Evolutionary conservation across 495 filamentous ascomycete species (phyloP), one percentile per base, ranked within the genome.

Genomic region (Penicillium cataractarum): DNA sequence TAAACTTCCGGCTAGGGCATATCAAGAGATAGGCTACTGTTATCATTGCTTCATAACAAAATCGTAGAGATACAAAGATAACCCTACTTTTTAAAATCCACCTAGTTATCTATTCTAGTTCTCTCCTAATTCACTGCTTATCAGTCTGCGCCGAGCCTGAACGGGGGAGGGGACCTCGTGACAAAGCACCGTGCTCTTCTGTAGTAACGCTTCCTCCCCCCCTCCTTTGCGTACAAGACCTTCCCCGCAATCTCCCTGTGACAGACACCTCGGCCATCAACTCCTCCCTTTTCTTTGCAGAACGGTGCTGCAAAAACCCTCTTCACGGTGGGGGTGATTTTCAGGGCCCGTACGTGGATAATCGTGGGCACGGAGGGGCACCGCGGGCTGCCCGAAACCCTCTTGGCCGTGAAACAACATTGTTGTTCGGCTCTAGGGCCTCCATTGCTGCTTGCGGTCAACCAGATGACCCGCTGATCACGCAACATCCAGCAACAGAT

Each of bases 391-490:
- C 49, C 49, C 22, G 29, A 52, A 21, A 52, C 13, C 26, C 49
- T 52, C 49, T 52, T 31, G 17, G 10, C 26, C 49, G 49, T 29
- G 29, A 54, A 27, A 32, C 51, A 54, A 54, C 31, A 33, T 26
- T 54, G 29, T 29, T 31, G n/a, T 21, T 52, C 26, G 49, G 49
- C 29, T 29, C 15, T 15, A 4, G 49, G 49, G 57, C 32, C 39
- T 57, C 40, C 33, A 4, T 37, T 58, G 66, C 66, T 68, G 66
- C 54, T 68, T 68, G 21, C 66, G 66, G 66, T 68, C 62, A 65
- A 21, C 46, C 65, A 65, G 57, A 66, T 63, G 66, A 69, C 64
- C 63, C 64, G 61, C 66, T 69, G 37, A 57, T 66, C 64, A 66
- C 67, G 64, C 61, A 69, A 66, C 64, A 40, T 66, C 64, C 64